These are phyloP conservation scores for Talaromyces sp. DNA, from an alignment of 2,329 filamentous ascomycete species.

Conservation along the genomic window DNA sequence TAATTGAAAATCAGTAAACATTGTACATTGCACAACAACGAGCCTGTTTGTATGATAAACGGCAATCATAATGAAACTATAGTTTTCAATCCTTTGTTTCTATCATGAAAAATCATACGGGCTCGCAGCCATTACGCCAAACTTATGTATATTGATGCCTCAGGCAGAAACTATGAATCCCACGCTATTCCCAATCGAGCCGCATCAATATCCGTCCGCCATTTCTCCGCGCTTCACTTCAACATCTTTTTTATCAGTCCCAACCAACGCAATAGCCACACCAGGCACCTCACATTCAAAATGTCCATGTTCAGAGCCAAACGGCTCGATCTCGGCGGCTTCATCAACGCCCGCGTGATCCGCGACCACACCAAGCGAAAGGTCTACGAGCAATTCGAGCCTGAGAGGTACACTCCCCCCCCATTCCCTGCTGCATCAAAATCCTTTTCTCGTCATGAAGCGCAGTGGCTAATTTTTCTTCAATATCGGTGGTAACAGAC, in stretches of 20 bases:
- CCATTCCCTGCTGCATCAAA: neutral
- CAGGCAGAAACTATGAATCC: neutral
- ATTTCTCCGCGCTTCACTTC: slow-evolving; percentile 7
- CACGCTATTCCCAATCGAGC: slow-evolving; percentile 5
- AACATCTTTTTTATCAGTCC: slow-evolving; percentile 2
- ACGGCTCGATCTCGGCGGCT: slow-evolving; percentile 84
- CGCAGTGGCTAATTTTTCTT: neutral
- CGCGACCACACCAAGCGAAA: slow-evolving; percentile 97
- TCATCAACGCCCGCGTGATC: slow-evolving; percentile 79
- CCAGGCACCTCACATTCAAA: slow-evolving; percentile 30
- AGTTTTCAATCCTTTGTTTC: neutral
- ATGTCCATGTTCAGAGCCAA: slow-evolving; percentile 88
- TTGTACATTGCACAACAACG: neutral
- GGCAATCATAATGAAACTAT: neutral
- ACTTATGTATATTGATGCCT: neutral
- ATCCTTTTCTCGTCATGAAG: too few species aligned
- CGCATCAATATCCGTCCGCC: slow-evolving; percentile 19
- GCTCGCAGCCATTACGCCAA: neutral
- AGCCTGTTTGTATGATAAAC: neutral
- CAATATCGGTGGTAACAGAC: neutral
- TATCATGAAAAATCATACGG: neutral
- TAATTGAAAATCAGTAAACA: neutral
- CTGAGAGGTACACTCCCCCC: slow-evolving; percentile 67
- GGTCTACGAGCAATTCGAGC: slow-evolving; percentile 80
- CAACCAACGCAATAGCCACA: slow-evolving; percentile 17